phyloP scores from a whole-genome alignment of 768 basidiomycete genomes.

The Pisolithus sp. region DNA sequence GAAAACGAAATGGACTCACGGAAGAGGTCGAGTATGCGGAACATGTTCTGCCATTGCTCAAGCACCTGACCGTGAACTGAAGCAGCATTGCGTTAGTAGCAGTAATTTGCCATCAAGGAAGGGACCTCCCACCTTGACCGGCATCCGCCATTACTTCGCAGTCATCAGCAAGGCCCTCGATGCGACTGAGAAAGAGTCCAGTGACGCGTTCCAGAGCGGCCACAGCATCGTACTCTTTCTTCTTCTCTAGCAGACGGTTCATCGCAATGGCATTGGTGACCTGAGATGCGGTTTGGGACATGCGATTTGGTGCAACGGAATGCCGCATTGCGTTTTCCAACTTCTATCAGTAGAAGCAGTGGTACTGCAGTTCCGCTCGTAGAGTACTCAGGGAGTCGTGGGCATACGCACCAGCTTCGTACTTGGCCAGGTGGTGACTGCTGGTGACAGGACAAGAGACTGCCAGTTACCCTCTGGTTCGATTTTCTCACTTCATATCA shows the following conservation, averaged over 20 bases:
- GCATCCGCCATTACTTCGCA: conserved; percentile 75
- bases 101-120: background rate
- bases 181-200: conserved; percentile 55
- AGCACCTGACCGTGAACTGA: conserved; percentile 72
- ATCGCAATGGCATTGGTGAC: conserved; percentile 42
- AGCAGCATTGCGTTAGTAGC: background rate
- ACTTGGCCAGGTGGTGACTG: too few relatives aligned
- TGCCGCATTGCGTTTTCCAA: conserved; percentile 39
- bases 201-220: conserved; percentile 64
- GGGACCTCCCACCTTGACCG: conserved; percentile 46
- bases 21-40: conserved; percentile 64
- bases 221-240: conserved; percentile 75
- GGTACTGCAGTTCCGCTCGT: background rate
- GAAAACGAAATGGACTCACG: conserved; percentile 36
- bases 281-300: conserved; percentile 41
- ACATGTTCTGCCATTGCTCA: conserved; percentile 80
- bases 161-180: conserved; percentile 64
- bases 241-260: conserved; percentile 65
- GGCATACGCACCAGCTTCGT: too few relatives aligned
- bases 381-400: background rate
- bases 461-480: too few relatives aligned
- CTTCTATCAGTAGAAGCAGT: background rate
- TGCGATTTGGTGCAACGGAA: conserved; percentile 46
- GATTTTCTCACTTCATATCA: too few relatives aligned
- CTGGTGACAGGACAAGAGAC: too few relatives aligned